phyloP scores from a whole-genome alignment of 768 basidiomycete species.

The Boletus sp. region DNA sequence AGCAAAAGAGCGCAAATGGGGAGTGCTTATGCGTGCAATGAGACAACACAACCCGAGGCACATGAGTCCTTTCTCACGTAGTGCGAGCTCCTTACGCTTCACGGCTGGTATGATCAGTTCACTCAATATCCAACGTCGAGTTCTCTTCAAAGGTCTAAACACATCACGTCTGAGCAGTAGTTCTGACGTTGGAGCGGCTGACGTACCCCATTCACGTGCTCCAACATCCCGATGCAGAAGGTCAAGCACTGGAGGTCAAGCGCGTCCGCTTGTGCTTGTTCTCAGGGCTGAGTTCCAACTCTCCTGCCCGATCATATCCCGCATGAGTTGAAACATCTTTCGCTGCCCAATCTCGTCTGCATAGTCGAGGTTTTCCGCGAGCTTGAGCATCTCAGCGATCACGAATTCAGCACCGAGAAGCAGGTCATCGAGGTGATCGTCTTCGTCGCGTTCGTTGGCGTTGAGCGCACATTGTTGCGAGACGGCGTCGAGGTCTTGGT shows the following conservation, averaged over 20 bases:
- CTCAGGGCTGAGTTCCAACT: slow-evolving; percentile 54
- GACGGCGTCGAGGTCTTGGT: slow-evolving; percentile 43
- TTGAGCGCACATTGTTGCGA: slow-evolving; percentile 37
- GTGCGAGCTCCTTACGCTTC: slow-evolving; percentile 73
- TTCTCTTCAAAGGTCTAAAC: slow-evolving; percentile 60
- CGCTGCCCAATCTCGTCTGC: slow-evolving; percentile 88
- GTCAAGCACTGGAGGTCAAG: slow-evolving; percentile 74
- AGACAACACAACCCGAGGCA: slow-evolving; percentile 73
- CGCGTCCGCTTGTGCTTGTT: slow-evolving; percentile 53
- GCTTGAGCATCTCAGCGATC: slow-evolving; percentile 75
- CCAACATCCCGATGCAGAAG: slow-evolving; percentile 80
- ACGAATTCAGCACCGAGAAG: slow-evolving; percentile 49
- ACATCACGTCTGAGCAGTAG: neutral
- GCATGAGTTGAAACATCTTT: slow-evolving; percentile 83
- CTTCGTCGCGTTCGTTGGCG: slow-evolving; percentile 45
- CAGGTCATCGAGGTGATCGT: slow-evolving; percentile 42
- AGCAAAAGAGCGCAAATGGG: neutral
- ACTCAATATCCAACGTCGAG: slow-evolving; percentile 59
- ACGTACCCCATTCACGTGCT: slow-evolving; percentile 81
- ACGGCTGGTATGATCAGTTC: slow-evolving; percentile 92
- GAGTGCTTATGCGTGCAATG: slow-evolving; percentile 49
- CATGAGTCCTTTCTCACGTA: slow-evolving; percentile 66
- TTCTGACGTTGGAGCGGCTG: neutral
- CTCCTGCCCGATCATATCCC: slow-evolving; percentile 79
- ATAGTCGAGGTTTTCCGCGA: slow-evolving; percentile 84